These are phyloP conservation scores for Cercospora sp. DNA, from an alignment of 2,329 filamentous ascomycete species.

Conservation along the genomic window DNA sequence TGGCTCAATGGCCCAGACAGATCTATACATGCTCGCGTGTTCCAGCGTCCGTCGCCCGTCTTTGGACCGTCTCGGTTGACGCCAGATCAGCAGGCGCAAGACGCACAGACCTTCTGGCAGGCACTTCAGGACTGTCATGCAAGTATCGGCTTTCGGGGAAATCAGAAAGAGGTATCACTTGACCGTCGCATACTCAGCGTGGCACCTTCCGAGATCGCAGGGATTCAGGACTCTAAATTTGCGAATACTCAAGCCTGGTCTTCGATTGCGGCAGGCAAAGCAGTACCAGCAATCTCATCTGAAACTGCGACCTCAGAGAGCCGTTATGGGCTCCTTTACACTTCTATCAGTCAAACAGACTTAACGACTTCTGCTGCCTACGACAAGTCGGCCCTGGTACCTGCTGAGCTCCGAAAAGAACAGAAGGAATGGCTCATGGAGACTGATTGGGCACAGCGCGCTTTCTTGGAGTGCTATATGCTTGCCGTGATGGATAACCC, in stretches of 20 bases:
- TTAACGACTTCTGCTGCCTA: constrained; percentile 30
- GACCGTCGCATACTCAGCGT: constrained; percentile 19
- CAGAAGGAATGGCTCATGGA: constrained; percentile 70
- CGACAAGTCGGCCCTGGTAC: constrained; percentile 48
- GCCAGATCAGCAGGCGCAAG: constrained; percentile 25
- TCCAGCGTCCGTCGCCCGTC: constrained; percentile 46
- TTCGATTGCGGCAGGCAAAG: constrained; percentile 19
- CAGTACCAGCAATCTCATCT: constrained; percentile 7
- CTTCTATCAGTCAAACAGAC: constrained; percentile 25
- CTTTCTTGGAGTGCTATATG: constrained; percentile 67
- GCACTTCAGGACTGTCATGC: constrained; percentile 30
- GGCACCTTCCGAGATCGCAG: constrained; percentile 22
- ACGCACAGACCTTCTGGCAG: constrained; percentile 32
- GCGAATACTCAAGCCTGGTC: constrained; percentile 28
- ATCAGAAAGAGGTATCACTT: constrained; percentile 28
- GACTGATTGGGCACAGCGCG: constrained; percentile 67
- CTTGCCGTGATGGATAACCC: constrained; percentile 64
- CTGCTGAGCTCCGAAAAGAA: constrained; percentile 57
- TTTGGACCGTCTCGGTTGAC: constrained; percentile 44
- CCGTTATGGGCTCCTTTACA: constrained; percentile 39
- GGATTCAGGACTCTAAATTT: constrained; percentile 25
- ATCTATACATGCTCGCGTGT: constrained; percentile 50
- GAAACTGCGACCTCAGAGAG: neutral
- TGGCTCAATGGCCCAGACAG: constrained; percentile 65
- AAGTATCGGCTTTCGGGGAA: constrained; percentile 14